Base-by-base conservation (phyloP, 2,329 filamentous ascomycete genomes). In the Aspergillus ustus region DNA sequence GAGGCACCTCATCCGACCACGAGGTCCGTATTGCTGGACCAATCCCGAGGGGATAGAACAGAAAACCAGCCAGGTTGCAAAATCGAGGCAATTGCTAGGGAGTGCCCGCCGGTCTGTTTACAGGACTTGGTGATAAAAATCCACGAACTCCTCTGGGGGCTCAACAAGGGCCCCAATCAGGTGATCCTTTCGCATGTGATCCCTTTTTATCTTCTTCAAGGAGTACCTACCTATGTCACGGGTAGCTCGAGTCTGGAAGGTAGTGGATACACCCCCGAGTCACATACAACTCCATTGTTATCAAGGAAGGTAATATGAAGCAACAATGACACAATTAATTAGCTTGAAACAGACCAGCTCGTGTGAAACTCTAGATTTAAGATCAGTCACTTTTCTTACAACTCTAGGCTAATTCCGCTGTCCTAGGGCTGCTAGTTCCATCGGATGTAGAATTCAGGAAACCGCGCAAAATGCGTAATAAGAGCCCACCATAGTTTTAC, bases 21-120 rank as follows among this genome's bases (percentile, higher is more conserved):
- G 57, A 54, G 51, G 51, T 8, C 15, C 20, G 57, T 46, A 46
- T 22, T 25, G 50, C n/a, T 59, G 29, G 19, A 19, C 57, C 40
- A 40, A 53, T 53, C 25, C 37, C 19, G n/a, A 29, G 25, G n/a
- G 11, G 19, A 5, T 13, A 22, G 13, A 49, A 13, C 13, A 22
- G 17, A 57, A 49, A 8, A 13, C 8, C 29, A 34, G 43, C 44
- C 22, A 29, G 45, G 54, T 20, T 49, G 20, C n/a, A 25, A 31
- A 45, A 44, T 7, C 15, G 15, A 49, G 29, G 17, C 15, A 25
- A 13, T 19, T 49, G 11, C 43, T 5, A n/a, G 34, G 31, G 31
- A 15, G 11, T 37, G 31, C 31, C 15, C 31, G 8, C 7, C 31
- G 4, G 15, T 11, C 4, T 40, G 34, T 11, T 15, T 15, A 13